These are phyloP conservation scores for Celoporthe dispersa DNA, from an alignment of 2,329 filamentous ascomycete genomes.

Conservation along the genomic window DNA sequence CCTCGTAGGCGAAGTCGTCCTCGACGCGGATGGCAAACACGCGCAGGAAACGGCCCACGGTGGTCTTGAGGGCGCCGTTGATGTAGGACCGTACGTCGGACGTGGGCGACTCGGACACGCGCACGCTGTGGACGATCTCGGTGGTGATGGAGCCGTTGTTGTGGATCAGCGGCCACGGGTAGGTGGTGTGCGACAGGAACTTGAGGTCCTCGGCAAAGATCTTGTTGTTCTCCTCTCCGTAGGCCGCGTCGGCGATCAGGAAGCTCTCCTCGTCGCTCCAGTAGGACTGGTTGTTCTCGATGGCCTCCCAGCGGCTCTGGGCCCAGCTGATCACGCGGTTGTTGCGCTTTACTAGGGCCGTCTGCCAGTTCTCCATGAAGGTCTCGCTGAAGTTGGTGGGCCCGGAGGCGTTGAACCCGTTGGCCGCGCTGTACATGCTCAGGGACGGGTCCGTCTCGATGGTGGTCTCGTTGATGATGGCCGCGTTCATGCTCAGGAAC, in stretches of 20 bases:
- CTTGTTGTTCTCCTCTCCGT: slow-evolving; percentile 32
- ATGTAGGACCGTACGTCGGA: neutral
- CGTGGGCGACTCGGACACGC: slow-evolving; percentile 18
- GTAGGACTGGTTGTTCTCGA: slow-evolving; percentile 26
- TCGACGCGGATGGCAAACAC: slow-evolving; percentile 12
- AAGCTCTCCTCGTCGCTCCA: slow-evolving; percentile 32
- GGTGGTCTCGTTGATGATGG: slow-evolving; percentile 28
- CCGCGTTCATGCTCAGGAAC: slow-evolving; percentile 29
- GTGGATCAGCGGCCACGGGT: slow-evolving; percentile 33
- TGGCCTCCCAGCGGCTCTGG: slow-evolving; percentile 19
- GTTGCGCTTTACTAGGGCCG: slow-evolving; percentile 26
- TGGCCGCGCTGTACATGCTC: slow-evolving; percentile 25
- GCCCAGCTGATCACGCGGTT: slow-evolving; percentile 28
- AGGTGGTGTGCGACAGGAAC: slow-evolving; percentile 30
- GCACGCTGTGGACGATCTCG: slow-evolving; percentile 31
- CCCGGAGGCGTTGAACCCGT: slow-evolving; percentile 28
- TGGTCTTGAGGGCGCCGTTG: slow-evolving; percentile 16
- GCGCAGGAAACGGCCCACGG: slow-evolving; percentile 16
- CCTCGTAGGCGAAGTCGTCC: slow-evolving; percentile 20
- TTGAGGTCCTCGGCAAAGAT: slow-evolving; percentile 32
- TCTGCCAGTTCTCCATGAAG: slow-evolving; percentile 26
- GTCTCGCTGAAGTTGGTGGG: slow-evolving; percentile 29
- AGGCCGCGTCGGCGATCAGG: slow-evolving; percentile 29
- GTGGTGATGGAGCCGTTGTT: slow-evolving; percentile 31
- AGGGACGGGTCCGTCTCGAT: slow-evolving; percentile 26